Base-by-base conservation (phyloP, 2,329 filamentous ascomycete genomes). In the Beauveria bassiana region DNA sequence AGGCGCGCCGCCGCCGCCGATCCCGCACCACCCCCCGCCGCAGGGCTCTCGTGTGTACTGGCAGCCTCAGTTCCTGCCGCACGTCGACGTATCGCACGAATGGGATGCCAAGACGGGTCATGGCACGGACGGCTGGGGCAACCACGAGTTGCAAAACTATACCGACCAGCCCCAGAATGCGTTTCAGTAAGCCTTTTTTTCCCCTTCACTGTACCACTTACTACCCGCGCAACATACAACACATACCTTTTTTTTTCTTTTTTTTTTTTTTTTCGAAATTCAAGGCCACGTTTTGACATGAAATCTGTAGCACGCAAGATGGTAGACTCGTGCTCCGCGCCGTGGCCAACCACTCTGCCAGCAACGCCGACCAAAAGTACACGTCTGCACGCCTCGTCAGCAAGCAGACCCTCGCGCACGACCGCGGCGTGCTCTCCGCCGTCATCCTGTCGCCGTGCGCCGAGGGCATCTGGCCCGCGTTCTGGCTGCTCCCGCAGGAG, bases 41-140 rank as follows among this genome's bases (percentile, higher is more conserved):
- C 46, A 20, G 16, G 24, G 24, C 10, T 59, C 57, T 57, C 58
- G 64, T 34, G 65, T 73, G 2, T 85, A 85, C 70, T 86, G 82
- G 82, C 76, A 76, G 62, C 78, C 82, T 0, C 74, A 73, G 8
- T 83, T 85, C 66, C 70, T 74, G 31, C 75, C 79, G 0, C 70
- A 74, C 16, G 72, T 74, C 2, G 76, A 80, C 0, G 74, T 86
- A 3, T 74, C 74, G 0, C 70, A 73, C 3, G 78, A 84, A 64
- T 86, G 84, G 73, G 73, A 81, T 5, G 78, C 81, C 34, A 81
- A 84, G 68, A 74, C 80, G 52, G 78, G 79, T 31, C 79, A 79
- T 40, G 83, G 83, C 31, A 78, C 77, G n/a, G 78, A 83, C 67
- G 83, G 83, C 43, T 86, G 83, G 83, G 83, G 83, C 24, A 86